These are phyloP conservation scores for Stereum hirsutum DNA, from an alignment of 1,284 basidiomycete genomes.

Conservation along the genomic window DNA sequence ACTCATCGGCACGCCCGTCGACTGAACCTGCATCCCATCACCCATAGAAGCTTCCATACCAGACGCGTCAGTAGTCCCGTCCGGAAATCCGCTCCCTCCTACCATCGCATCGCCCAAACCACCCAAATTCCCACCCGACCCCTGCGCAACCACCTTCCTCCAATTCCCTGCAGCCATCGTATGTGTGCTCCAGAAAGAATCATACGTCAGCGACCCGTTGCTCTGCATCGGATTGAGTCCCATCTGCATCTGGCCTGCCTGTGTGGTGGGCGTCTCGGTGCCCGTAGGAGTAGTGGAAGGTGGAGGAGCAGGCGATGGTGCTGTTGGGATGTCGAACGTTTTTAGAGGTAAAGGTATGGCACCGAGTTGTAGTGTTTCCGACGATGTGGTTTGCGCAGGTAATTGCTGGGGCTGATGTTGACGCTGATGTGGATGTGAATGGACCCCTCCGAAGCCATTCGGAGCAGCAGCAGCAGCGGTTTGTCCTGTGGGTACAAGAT, in stretches of 20 bases:
- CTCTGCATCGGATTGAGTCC: background rate
- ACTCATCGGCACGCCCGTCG: no score
- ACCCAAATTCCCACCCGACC: background rate
- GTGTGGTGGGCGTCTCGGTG: background rate
- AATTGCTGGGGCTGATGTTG: background rate
- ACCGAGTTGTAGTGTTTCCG: background rate
- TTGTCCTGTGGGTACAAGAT: no score
- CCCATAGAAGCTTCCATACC: no score
- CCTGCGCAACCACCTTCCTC: slow-evolving; percentile 4
- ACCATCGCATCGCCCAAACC: no score
- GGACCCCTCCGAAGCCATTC: no score
- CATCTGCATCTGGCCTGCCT: background rate
- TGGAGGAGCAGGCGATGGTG: slow-evolving; percentile 6
- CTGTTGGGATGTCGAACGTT: slow-evolving; percentile 13
- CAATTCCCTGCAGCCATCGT: slow-evolving; percentile 17
- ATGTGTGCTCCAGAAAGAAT: slow-evolving; percentile 58
- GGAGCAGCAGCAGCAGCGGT: no score
- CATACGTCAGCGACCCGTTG: slow-evolving; percentile 37
- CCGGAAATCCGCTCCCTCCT: no score
- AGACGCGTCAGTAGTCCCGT: no score
- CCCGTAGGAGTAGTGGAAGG: background rate
- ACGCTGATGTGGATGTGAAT: background rate
- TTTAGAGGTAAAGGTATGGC: slow-evolving; percentile 4
- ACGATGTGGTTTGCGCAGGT: background rate
- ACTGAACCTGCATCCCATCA: no score